A percentile compares a stretch with the other conserved stretches of the same genome.
Evolutionary conservation across 2,329 filamentous ascomycete species (phyloP).

Genomic region (Didymella glomerata): DNA sequence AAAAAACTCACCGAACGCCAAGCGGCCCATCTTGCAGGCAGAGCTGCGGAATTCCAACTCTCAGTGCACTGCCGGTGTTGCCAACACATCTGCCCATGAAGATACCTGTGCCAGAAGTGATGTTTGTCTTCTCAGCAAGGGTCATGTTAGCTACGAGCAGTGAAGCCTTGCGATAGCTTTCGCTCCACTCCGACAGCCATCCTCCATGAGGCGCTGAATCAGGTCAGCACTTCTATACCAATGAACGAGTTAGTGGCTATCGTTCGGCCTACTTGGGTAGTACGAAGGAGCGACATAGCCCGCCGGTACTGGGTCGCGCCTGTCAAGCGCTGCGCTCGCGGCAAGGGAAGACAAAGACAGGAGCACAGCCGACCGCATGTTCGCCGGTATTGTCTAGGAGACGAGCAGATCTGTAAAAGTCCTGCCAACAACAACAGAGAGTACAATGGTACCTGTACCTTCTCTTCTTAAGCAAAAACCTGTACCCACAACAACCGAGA

Average conservation of each 20-base stretch:
- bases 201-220: constrained; percentile 69
- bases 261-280: constrained; percentile 62
- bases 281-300: constrained; percentile 62
- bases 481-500: constrained; percentile 1
- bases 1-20: constrained; percentile 63
- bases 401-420: background rate
- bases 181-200: constrained; percentile 73
- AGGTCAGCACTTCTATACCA: background rate
- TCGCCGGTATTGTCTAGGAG: constrained; percentile 14
- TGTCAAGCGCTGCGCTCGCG: constrained; percentile 38
- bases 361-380: constrained; percentile 34
- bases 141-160: constrained; percentile 77
- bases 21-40: constrained; percentile 71
- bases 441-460: constrained; percentile 1
- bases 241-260: background rate
- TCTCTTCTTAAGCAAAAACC: background rate
- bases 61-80: constrained; percentile 74
- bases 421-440: background rate
- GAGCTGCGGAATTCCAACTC: constrained; percentile 76
- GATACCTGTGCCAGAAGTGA: constrained; percentile 75
- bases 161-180: constrained; percentile 74
- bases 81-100: constrained; percentile 78
- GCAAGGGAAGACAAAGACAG: constrained; percentile 34
- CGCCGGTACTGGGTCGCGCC: constrained; percentile 43
- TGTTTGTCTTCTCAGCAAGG: constrained; percentile 80